phyloP scores from a whole-genome alignment of 768 basidiomycete species.

The Suillus sp. region DNA sequence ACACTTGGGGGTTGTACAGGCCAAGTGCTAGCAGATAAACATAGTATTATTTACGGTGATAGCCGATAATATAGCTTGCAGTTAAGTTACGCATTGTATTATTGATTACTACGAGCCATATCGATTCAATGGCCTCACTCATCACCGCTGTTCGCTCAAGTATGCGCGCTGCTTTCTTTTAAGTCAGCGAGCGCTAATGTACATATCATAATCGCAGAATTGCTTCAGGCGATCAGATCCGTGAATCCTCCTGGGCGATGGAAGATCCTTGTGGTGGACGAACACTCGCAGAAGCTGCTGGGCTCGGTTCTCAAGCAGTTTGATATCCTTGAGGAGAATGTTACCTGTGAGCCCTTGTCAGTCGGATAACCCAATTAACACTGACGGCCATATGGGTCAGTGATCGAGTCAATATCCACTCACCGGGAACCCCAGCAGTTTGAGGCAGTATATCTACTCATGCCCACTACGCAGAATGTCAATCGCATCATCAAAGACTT shows the following conservation, averaged over 20 bases:
- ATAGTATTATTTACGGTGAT: conserved; percentile 11
- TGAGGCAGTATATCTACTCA: conserved; percentile 92
- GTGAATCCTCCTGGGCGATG: conserved; percentile 86
- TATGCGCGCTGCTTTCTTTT: conserved; percentile 29
- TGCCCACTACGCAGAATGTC: conserved; percentile 94
- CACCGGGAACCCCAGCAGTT: conserved; percentile 83
- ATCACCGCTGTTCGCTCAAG: conserved; percentile 48
- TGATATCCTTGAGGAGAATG: conserved; percentile 94
- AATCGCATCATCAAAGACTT: conserved; percentile 91
- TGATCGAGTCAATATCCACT: conserved; percentile 88
- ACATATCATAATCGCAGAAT: conserved; percentile 50
- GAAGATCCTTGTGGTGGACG: conserved; percentile 98
- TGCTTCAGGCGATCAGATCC: conserved; percentile 84
- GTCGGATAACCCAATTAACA: neutral
- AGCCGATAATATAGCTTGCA: conserved; percentile 14
- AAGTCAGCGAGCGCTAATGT: conserved; percentile 4
- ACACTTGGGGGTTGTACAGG: neutral
- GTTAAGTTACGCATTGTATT: neutral
- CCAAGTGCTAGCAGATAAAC: neutral
- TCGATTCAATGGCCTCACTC: conserved; percentile 49
- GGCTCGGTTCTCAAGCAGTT: conserved; percentile 88
- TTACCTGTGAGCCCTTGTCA: conserved; percentile 71
- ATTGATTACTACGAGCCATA: conserved; percentile 15
- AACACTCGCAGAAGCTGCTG: conserved; percentile 82
- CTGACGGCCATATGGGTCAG: conserved; percentile 43